Percentiles rank a stretch among this genome's conserved stretches.
These are phyloP conservation scores for Fraxinus xanthoxyloides DNA, from an alignment of 305 asterid species.

Conservation along the genomic window DNA sequence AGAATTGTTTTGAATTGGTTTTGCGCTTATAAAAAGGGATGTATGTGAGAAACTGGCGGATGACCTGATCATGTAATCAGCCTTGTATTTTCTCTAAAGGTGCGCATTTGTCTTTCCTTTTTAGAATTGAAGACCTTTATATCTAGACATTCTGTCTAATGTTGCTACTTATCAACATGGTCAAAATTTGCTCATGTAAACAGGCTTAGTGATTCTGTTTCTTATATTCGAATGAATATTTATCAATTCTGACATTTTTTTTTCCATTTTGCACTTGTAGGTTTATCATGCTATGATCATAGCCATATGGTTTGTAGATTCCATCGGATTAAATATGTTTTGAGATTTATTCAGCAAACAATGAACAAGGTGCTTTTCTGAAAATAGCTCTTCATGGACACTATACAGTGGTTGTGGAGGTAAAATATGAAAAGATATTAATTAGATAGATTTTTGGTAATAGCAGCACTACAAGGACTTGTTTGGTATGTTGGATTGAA, in stretches of 20 bases:
- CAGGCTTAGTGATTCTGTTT: not conserved
- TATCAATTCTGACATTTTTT: not conserved
- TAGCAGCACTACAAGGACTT: not conserved
- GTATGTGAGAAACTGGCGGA: not conserved
- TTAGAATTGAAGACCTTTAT: not conserved
- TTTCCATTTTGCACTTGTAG: not conserved
- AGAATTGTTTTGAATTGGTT: not conserved
- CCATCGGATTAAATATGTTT: not conserved
- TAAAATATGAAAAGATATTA: not conserved
- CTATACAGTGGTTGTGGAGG: not conserved
- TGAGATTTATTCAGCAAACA: not conserved
- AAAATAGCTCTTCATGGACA: not conserved
- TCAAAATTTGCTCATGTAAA: not conserved
- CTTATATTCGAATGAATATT: not conserved
- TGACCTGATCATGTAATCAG: not conserved
- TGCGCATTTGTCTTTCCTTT: not conserved
- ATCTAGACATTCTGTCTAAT: not conserved
- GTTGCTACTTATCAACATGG: not conserved
- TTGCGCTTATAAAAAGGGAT: not conserved
- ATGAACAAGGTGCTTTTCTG: not conserved
- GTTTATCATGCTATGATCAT: not conserved
- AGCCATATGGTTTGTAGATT: not conserved
- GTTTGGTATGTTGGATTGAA: not conserved
- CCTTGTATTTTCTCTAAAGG: not conserved
- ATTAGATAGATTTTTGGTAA: not conserved